Evolutionary conservation across 441 rosid species (phyloP), one percentile per base, ranked within the genome.

Genomic region (Erodium moschatum): DNA sequence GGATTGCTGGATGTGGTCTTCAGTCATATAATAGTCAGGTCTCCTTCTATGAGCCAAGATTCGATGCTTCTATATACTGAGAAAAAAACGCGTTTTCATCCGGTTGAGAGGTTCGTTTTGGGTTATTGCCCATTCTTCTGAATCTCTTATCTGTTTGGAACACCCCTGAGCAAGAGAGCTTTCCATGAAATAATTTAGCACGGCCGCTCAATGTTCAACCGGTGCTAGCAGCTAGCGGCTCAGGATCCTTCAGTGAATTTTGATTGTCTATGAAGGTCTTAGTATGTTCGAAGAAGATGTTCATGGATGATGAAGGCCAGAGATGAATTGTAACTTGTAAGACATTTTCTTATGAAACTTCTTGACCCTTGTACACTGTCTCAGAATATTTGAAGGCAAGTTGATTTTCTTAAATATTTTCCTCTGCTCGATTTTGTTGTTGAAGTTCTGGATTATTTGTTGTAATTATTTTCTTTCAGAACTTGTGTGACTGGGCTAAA

Each of bases 41-140:
- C 65, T 90, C 96, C 78, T 92, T 92, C 78, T 92, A 87, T 77
- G 98, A 92, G 86, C 98, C 98, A 42, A 82, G 98, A 79, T 92
- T 92, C 72, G 98, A 92, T 76, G 92, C 96, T 50, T 86, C 85
- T 44, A 73, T 85, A 64, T 40, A 54, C 61, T 87, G 79, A 84
- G 62, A 0, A 5, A 40, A 40, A 10, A 6, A 40, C 8, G 12
- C 11, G 5, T 40, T 40, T 40, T 40, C 8, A 8, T 40, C 1
- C 4, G 7, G 4, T 35, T 35, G 42, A 35, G 42, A 35, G 42
- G 42, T 35, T 35, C 8, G 8, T 33, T 33, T 33, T 33, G 38
- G 5, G 42, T 35, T 35, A 35, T 7, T 7, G 42, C 8, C 5
- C 42, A 35, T 35, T 35, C 42, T 35, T 35, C 5, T 1, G 42